These are phyloP conservation scores for Cyberlindnera subsufficiens DNA, from an alignment of 805 yeast species.

Conservation along the genomic window DNA sequence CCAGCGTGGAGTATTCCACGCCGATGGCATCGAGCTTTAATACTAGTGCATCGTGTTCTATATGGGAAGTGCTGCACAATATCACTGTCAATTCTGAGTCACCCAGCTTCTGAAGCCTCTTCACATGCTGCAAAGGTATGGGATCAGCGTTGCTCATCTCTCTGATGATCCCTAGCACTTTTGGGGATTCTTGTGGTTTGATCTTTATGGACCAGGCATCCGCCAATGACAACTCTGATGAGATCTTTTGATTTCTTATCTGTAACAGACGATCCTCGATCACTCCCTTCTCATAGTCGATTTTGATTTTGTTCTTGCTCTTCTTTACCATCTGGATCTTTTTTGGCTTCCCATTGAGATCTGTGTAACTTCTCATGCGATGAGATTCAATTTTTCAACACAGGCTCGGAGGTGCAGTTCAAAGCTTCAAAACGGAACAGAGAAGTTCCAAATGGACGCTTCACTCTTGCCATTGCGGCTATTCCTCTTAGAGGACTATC, in stretches of 20 bases:
- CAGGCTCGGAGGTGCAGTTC: too few species aligned
- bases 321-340: constrained; percentile 31
- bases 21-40: constrained; percentile 11
- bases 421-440: too few species aligned
- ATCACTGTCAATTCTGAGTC: constrained; percentile 31
- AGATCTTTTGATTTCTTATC: constrained; percentile 25
- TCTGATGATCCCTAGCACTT: constrained; percentile 21
- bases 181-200: constrained; percentile 28
- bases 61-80: constrained; percentile 34
- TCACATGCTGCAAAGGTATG: constrained; percentile 36
- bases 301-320: constrained; percentile 26
- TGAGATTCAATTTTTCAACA: too few species aligned
- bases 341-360: too few species aligned
- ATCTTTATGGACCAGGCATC: constrained; percentile 46
- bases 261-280: constrained; percentile 42
- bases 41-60: constrained; percentile 23
- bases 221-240: constrained; percentile 24
- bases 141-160: constrained; percentile 22
- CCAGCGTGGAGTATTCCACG: constrained; percentile 19
- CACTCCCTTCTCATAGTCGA: constrained; percentile 41
- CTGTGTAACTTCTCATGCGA: too few species aligned
- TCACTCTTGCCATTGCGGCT: too few species aligned
- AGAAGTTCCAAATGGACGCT: too few species aligned
- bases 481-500: too few species aligned
- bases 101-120: constrained; percentile 42